Conservation (phyloP, 1,139 yeast genomes). For the Pichia kudriavzevii region DNA sequence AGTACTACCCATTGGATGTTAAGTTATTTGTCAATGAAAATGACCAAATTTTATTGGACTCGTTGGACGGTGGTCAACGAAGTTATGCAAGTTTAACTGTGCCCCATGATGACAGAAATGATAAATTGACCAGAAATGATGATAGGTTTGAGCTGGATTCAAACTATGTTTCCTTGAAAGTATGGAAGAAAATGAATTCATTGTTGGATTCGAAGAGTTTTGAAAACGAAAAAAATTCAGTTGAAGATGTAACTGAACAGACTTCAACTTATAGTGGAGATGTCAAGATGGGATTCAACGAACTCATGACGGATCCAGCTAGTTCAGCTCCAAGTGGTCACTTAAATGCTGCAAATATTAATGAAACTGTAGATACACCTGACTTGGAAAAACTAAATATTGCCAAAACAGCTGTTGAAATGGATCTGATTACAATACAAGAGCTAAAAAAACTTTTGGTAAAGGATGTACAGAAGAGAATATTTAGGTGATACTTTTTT, state of each 20-base stretch:
- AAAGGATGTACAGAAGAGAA: conserved; percentile 16
- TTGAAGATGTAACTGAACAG: too few relatives aligned
- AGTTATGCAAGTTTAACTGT: conserved; percentile 1
- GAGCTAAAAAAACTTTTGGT: conserved; percentile 15
- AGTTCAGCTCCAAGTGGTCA: background rate
- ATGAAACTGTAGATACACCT: background rate
- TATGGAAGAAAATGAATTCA: conserved; percentile 3
- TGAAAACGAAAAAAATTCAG: background rate
- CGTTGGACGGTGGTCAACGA: background rate
- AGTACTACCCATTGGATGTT: conserved; percentile 64
- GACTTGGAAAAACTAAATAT: background rate
- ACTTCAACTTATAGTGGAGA: too few relatives aligned
- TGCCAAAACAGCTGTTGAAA: conserved; percentile 9
- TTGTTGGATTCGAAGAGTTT: background rate
- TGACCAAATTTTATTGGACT: conserved; percentile 19
- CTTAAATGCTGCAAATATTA: background rate
- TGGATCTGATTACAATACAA: conserved; percentile 13
- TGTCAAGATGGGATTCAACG: background rate
- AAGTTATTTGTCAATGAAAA: conserved; percentile 49
- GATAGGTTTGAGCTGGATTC: background rate
- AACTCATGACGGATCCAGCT: background rate
- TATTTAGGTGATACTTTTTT: conserved; percentile 17
- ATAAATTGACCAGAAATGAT: background rate
- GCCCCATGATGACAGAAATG: background rate
- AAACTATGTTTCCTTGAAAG: conserved; percentile 7